Conservation (phyloP, 306 rosid species). For the Comarum palustre region DNA sequence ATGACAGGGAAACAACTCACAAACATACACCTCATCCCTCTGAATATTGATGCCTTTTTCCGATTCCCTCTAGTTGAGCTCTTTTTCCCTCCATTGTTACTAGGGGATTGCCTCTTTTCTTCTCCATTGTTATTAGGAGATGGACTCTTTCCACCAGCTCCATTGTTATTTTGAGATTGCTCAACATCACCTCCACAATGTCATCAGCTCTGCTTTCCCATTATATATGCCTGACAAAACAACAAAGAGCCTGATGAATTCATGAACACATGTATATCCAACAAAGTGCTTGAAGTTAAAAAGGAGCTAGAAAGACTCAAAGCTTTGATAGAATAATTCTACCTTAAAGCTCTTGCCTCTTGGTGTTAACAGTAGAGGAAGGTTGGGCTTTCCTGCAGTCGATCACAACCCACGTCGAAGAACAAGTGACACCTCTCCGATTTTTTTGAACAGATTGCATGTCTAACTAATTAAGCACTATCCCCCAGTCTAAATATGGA, state of each 20-base stretch:
- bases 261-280: neutral
- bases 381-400: neutral
- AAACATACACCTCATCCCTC: slow-evolving; percentile 49
- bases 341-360: slow-evolving; percentile 18
- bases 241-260: slow-evolving; percentile 13
- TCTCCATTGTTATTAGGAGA: neutral
- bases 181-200: neutral
- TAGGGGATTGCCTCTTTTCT: neutral
- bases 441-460: neutral
- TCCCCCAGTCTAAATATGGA: neutral
- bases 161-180: neutral
- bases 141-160: neutral
- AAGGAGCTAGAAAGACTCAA: neutral
- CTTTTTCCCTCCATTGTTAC: neutral
- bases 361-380: slow-evolving; percentile 2
- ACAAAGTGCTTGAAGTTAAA: neutral
- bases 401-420: neutral
- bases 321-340: neutral
- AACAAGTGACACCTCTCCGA: neutral
- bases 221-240: slow-evolving; percentile 25
- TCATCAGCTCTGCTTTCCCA: slow-evolving; percentile 28
- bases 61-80: neutral
- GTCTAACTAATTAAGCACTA: neutral
- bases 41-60: slow-evolving; percentile 29
- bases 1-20: slow-evolving; percentile 59